Base-by-base conservation (phyloP, 352 stramenopile genomes). In the Phytophthora aleatoria region DNA sequence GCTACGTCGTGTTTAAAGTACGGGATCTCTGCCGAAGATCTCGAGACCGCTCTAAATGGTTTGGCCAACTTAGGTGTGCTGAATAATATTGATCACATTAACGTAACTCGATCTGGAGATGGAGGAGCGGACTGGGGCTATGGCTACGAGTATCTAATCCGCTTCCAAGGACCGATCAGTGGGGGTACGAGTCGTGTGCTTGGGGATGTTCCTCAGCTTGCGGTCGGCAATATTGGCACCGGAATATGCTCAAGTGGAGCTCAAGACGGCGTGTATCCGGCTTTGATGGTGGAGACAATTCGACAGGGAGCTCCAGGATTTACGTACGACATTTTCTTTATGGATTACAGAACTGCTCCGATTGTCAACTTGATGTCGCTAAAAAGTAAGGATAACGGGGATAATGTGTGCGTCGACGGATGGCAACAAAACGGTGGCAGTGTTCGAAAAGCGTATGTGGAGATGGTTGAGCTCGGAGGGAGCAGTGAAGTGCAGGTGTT, bases 301-400 rank as follows among this genome's bases (percentile, higher is more conserved):
- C 77, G 82, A 3, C 64, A 89, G 48, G 87, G 87, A 0, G 57
- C 66, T 4, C 61, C 83, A 2, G 81, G 77, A 0, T 95, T 75
- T 51, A 79, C 68, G 10, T 95, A 95, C 61, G 84, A 95, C 43
- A 79, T 95, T 11, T 94, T 78, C 56, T 94, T 94, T 43, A 61
- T 93, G 30, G 60, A 85, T 10, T 86, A 77, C 38, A 54, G 68
- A 57, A 16, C 39, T 0, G 57, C 58, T 13, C 69, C 77, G 0
- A 70, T 59, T n/a, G 73, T 75, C 15, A 63, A 71, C 1, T 43
- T 61, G 38, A 43, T 93, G 0, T 49, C 73, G 8, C 52, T 92
- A 1, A 60, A 75, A 13, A 60, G 71, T 5, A 72, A 26, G 0
- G 65, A 78, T 51, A 75, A 61, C 30, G 57, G 28, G 15, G 56